A percentile compares a stretch with the other conserved stretches of the same genome.
Evolutionary conservation across 805 yeast species (phyloP).

Genomic region (Cephaloascus albidus): DNA sequence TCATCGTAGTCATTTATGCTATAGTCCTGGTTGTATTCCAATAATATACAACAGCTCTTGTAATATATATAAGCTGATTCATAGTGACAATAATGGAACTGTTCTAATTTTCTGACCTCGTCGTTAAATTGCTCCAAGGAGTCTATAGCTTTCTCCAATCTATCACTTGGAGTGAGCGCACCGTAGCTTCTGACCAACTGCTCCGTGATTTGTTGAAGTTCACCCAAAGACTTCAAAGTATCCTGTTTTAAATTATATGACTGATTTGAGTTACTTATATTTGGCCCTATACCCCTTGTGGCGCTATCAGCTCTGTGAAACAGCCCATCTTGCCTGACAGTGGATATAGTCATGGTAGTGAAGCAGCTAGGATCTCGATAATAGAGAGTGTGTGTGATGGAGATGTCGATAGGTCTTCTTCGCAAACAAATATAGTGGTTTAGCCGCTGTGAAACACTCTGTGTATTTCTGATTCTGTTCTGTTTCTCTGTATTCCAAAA

Average conservation of each 20-base stretch:
- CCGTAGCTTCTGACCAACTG: neutral
- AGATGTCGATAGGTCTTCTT: no score
- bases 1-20: no score
- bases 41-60: neutral
- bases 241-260: no score
- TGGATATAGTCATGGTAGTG: no score
- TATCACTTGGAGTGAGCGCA: neutral
- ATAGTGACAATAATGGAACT: slow-evolving; percentile 24
- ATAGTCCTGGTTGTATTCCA: neutral
- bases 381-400: no score
- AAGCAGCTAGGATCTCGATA: no score
- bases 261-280: neutral
- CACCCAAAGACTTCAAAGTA: neutral
- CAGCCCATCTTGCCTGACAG: no score
- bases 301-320: no score
- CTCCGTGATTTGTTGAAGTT: neutral
- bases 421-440: no score
- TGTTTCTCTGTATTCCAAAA: no score
- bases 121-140: slow-evolving; percentile 21
- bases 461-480: no score
- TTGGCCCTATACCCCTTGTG: neutral
- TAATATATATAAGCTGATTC: slow-evolving; percentile 23
- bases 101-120: slow-evolving; percentile 17
- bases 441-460: no score
- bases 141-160: neutral